Conservation (phyloP, 345 rosid species). For the Linum usitatissimum region DNA sequence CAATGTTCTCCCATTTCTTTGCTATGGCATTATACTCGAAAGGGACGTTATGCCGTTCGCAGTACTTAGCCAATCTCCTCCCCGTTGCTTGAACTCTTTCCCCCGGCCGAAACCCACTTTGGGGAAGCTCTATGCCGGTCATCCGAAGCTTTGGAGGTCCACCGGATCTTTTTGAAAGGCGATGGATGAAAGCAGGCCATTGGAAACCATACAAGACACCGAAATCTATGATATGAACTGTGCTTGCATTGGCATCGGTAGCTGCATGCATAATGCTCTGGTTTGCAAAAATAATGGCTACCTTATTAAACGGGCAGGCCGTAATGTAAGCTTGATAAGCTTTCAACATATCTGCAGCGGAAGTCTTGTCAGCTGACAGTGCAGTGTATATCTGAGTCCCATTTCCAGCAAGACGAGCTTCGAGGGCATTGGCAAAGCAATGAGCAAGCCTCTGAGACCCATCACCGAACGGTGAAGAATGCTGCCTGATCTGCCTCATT, state of each 20-base stretch:
- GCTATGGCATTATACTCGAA: constrained; percentile 81
- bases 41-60: constrained; percentile 62
- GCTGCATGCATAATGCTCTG: constrained; percentile 41
- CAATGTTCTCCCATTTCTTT: constrained; percentile 74
- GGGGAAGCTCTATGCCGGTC: constrained; percentile 92
- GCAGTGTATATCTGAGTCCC: constrained; percentile 13
- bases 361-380: constrained; percentile 12
- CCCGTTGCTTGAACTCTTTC: constrained; percentile 91
- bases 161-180: constrained; percentile 30
- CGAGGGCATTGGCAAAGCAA: constrained; percentile 73
- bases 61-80: constrained; percentile 66
- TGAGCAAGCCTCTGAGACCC: constrained; percentile 81
- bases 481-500: constrained; percentile 66
- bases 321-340: constrained; percentile 67
- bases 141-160: constrained; percentile 80
- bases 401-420: constrained; percentile 28
- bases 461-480: constrained; percentile 76
- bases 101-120: constrained; percentile 81
- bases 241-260: constrained; percentile 29
- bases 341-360: constrained; percentile 67
- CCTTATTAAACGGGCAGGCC: constrained; percentile 72
- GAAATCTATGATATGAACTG: constrained; percentile 80
- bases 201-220: constrained; percentile 90
- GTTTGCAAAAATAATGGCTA: constrained; percentile 49
- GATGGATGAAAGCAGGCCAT: constrained; percentile 80